These are phyloP conservation scores for Diaporthe humulicola DNA, from an alignment of 2,329 filamentous ascomycete genomes.

Conservation along the genomic window DNA sequence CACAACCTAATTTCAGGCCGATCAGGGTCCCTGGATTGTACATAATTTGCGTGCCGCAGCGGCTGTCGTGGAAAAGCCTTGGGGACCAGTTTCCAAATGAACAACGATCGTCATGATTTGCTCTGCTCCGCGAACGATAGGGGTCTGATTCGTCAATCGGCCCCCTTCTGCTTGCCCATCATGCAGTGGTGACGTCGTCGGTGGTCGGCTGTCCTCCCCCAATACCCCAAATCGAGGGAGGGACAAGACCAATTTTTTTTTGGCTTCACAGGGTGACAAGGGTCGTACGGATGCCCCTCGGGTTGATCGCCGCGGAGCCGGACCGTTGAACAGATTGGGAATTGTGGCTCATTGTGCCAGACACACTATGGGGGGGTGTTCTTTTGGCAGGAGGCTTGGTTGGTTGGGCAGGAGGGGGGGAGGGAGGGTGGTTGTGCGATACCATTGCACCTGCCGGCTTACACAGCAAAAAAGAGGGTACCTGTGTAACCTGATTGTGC, in stretches of 20 bases:
- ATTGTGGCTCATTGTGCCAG: not conserved
- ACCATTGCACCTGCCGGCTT: not conserved
- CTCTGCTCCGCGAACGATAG: constrained; percentile 7
- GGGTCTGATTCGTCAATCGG: constrained; percentile 24
- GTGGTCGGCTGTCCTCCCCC: not conserved
- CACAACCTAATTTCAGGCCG: not conserved
- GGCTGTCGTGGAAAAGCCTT: not conserved
- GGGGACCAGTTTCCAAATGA: constrained; percentile 26
- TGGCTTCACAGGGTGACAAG: constrained; percentile 12
- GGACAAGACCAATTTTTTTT: not conserved
- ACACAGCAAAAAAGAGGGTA: not conserved
- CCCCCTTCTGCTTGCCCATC: constrained; percentile 6
- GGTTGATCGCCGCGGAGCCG: constrained; percentile 27
- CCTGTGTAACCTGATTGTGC: not conserved
- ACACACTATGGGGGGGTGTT: constrained; percentile 2
- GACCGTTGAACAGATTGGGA: constrained; percentile 4
- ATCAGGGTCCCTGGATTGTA: constrained; percentile 1
- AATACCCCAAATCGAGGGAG: constrained; percentile 18
- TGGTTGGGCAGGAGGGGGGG: no score
- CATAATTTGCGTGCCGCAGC: constrained; percentile 8
- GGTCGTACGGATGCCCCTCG: not conserved
- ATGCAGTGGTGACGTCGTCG: constrained; percentile 25
- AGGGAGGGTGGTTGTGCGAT: no score
- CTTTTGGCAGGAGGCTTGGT: no score
- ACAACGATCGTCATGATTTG: constrained; percentile 27